Evolutionary conservation across 2,329 filamentous ascomycete species (phyloP), one percentile per base, ranked within the genome.

Genomic region (Arthrobotrys entomopaga): DNA sequence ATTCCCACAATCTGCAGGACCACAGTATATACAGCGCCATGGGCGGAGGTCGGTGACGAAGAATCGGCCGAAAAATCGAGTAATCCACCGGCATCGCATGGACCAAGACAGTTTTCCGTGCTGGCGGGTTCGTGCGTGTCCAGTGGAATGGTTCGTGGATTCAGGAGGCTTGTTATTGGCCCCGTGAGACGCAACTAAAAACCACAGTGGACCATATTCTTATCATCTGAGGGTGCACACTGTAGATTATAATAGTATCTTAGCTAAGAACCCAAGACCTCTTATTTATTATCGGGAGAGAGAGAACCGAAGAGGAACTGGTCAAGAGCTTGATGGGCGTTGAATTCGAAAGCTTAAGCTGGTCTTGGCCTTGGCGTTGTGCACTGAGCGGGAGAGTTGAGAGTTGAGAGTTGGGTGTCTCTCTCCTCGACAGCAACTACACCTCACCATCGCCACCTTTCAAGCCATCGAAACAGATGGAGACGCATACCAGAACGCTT

Each of bases 141-240:
- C 69, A 73, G 69, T 38, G 61, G 61, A 61, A 24, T 66, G 69
- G 69, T 73, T 73, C 69, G 24, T 66, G 69, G 69, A 73, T 73
- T 73, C 69, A 52, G 38, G 60, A 73, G 54, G 69, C 61, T 61
- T 65, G 43, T 34, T 24, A 60, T 60, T 66, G 60, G 61, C 19
- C 40, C 54, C 49, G 46, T 66, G 16, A 16, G 46, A 8, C 11
- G n/a, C 16, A 50, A 46, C 22, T 40, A 19, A 46, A 6, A 46
- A 15, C 19, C 42, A 26, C 58, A 40, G 20, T 61, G 49, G 43
- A 49, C 50, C 26, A 49, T 16, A 34, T 60, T 67, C 56, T 43
- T 22, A 42, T 59, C 46, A 54, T 53, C 26, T 42, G 53, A 26
- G 16, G 48, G 11, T 59, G 53, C 29, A 34, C 15, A 24, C 11